Evolutionary conservation across 192 early-diverging fungal genomes (phyloP).

Genomic region (Kickxella alabastrina): DNA sequence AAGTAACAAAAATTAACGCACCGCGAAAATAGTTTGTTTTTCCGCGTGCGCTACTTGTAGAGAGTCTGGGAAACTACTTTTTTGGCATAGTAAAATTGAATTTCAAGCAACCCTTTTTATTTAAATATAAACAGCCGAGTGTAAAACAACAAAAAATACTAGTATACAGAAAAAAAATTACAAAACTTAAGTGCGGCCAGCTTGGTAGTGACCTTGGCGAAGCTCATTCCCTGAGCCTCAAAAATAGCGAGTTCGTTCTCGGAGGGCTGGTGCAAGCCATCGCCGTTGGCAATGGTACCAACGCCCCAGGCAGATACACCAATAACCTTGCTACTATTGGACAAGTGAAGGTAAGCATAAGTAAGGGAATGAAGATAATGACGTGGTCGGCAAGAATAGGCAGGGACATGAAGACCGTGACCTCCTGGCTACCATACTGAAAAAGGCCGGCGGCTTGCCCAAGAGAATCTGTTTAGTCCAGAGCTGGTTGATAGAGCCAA

Average conservation of each 20-base stretch:
- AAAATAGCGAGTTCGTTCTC: constrained; percentile 67
- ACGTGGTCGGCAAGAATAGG: constrained; percentile 75
- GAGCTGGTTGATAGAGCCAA: constrained; percentile 59
- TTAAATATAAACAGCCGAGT: too few species aligned
- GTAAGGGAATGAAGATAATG: constrained; percentile 75
- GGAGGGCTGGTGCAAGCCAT: constrained; percentile 61
- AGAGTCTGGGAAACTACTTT: too few species aligned
- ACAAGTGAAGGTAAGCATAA: constrained; percentile 48
- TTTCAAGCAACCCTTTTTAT: too few species aligned
- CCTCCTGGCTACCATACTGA: constrained; percentile 84
- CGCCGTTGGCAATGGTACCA: constrained; percentile 61
- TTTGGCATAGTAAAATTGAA: too few species aligned
- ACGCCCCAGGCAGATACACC: constrained; percentile 70
- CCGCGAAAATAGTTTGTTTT: too few species aligned
- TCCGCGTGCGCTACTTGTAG: too few species aligned
- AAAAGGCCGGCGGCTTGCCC: constrained; percentile 69
- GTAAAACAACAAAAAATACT: too few species aligned
- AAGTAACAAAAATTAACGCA: too few species aligned
- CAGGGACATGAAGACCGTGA: constrained; percentile 62
- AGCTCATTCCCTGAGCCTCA: constrained; percentile 56
- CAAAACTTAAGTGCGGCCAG: constrained; percentile 15
- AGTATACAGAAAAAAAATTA: too few species aligned
- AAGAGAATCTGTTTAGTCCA: constrained; percentile 56
- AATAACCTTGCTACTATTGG: constrained; percentile 58
- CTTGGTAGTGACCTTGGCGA: constrained; percentile 53